Percentiles rank a stretch among this genome's conserved stretches.
Evolutionary conservation across 129 eudicot species (phyloP).

Genomic region (Flaveria bidentis): DNA sequence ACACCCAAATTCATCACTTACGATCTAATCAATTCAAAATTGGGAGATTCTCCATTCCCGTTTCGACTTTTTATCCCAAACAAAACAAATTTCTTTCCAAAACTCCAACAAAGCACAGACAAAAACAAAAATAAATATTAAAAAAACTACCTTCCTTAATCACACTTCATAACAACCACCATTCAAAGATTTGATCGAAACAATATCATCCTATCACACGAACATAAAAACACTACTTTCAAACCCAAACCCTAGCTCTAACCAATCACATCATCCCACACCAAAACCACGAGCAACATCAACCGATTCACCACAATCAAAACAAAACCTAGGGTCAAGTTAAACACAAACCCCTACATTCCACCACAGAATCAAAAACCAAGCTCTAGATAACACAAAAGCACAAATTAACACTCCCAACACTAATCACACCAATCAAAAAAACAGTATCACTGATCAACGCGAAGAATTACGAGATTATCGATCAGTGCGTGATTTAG

Average conservation of each 20-base stretch:
- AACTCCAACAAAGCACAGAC: background rate
- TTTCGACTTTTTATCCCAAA: background rate
- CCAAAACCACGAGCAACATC: background rate
- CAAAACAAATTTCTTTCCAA: slow-evolving; percentile 18
- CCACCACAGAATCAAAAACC: background rate
- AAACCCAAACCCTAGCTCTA: slow-evolving; percentile 29
- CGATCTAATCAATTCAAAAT: slow-evolving; percentile 13
- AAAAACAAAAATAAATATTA: background rate
- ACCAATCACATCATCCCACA: background rate
- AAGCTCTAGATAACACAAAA: slow-evolving; percentile 20
- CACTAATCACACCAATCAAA: background rate
- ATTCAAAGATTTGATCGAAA: slow-evolving; percentile 1
- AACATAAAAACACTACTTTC: background rate
- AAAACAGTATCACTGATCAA: background rate
- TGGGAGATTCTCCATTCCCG: background rate
- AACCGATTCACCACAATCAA: background rate
- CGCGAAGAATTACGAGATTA: background rate
- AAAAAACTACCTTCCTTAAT: slow-evolving; percentile 23
- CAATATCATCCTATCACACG: background rate
- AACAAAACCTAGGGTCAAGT: slow-evolving; percentile 14
- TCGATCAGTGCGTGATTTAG: slow-evolving; percentile 17
- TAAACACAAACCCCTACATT: slow-evolving; percentile 34
- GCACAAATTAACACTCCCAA: slow-evolving; percentile 4
- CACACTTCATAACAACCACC: slow-evolving; percentile 7
- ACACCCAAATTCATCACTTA: background rate